Conservation (phyloP, 345 rosid genomes). For the Bretschneidera sinensis region DNA sequence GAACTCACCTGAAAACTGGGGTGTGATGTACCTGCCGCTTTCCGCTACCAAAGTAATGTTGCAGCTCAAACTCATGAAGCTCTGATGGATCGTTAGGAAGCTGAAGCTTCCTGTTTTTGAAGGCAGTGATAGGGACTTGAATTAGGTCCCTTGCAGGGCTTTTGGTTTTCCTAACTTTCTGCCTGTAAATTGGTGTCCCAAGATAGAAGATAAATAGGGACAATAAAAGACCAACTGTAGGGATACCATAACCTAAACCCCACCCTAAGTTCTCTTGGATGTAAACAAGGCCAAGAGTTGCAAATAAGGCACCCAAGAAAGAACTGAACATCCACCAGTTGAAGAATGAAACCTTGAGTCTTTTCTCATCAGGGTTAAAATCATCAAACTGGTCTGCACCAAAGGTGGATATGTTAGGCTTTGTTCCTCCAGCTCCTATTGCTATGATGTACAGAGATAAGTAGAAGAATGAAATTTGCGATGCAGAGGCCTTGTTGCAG, state of each 20-base stretch:
- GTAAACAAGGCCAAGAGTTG: constrained; percentile 79
- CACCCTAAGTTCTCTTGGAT: constrained; percentile 87
- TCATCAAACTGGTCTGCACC: constrained; percentile 97
- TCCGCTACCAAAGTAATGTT: constrained; percentile 48
- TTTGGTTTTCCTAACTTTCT: constrained; percentile 51
- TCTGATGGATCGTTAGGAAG: constrained; percentile 43
- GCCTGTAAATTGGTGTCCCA: constrained; percentile 84
- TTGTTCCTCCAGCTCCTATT: constrained; percentile 84
- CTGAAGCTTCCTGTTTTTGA: constrained; percentile 48
- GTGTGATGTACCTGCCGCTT: constrained; percentile 66
- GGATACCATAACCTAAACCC: constrained; percentile 88
- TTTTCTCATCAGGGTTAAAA: constrained; percentile 46
- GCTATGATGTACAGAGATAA: constrained; percentile 71
- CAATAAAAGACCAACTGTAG: constrained; percentile 61
- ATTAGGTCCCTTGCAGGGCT: constrained; percentile 62
- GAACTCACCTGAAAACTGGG: constrained; percentile 50
- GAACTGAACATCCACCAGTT: constrained; percentile 98
- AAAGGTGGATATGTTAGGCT: constrained; percentile 89
- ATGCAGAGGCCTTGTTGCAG: constrained; percentile 67
- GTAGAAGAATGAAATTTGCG: constrained; percentile 69
- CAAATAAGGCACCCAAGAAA: constrained; percentile 68
- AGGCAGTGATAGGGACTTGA: constrained; percentile 52
- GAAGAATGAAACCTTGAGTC: constrained; percentile 77
- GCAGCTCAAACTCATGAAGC: constrained; percentile 60
- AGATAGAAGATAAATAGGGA: constrained; percentile 65